A percentile compares a stretch with the other conserved stretches of the same genome.
These are phyloP conservation scores for Phytopythium cucurbitacearum DNA, from an alignment of 352 stramenopile genomes.

Conservation along the genomic window DNA sequence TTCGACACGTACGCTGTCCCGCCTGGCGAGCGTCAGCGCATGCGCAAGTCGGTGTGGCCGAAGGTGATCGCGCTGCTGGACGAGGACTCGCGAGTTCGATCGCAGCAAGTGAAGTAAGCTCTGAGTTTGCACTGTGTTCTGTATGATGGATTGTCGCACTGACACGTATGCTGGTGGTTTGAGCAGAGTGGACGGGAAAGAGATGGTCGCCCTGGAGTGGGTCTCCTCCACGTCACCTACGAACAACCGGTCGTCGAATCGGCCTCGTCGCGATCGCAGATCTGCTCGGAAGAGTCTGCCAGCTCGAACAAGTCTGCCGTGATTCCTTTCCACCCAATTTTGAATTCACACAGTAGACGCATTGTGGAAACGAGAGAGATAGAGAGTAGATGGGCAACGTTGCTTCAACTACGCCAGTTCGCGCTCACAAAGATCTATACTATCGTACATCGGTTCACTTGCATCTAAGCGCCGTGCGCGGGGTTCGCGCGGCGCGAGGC, in stretches of 20 bases:
- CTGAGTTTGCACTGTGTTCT: neutral
- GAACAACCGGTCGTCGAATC: conserved; percentile 9
- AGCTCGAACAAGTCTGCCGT: neutral
- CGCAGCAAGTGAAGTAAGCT: conserved; percentile 37
- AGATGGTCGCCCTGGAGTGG: conserved; percentile 64
- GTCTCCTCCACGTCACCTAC: conserved; percentile 36
- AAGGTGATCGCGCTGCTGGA: conserved; percentile 44
- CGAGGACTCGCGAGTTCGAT: conserved; percentile 51
- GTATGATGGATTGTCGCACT: conserved; percentile 1
- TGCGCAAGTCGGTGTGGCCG: conserved; percentile 53
- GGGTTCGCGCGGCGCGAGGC: conserved; percentile 33
- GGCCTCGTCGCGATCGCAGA: neutral
- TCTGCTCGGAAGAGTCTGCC: conserved; percentile 5
- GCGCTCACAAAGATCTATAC: too few relatives aligned
- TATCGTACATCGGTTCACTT: too few relatives aligned
- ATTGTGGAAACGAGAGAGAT: too few relatives aligned
- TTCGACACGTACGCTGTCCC: conserved; percentile 27
- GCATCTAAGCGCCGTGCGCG: conserved; percentile 1
- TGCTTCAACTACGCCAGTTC: too few relatives aligned
- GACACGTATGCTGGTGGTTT: conserved; percentile 9
- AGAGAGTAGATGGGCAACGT: too few relatives aligned
- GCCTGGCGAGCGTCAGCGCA: conserved; percentile 21
- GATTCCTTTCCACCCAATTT: neutral
- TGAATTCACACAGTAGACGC: too few relatives aligned
- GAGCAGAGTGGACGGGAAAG: conserved; percentile 26